Evolutionary conservation across 2,329 filamentous ascomycete genomes (phyloP).

Genomic region (Xylariales sp.): DNA sequence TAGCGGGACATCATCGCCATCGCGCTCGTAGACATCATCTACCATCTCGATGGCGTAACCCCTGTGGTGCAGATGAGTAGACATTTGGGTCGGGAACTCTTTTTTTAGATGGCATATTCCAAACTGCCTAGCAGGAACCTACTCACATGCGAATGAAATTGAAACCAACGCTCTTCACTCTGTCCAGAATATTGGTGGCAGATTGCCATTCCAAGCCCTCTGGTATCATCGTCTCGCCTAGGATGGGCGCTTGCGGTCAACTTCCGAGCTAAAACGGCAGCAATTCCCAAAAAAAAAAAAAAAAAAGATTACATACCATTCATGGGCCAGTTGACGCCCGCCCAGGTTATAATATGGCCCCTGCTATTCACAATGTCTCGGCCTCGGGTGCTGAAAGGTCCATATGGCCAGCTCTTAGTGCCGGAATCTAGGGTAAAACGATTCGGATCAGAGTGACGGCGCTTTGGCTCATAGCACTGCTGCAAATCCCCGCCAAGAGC

Average conservation of each 20-base stretch:
- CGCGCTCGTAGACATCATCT: slow-evolving; percentile 37
- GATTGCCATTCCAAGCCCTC: slow-evolving; percentile 52
- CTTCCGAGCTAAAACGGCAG: too few relatives aligned
- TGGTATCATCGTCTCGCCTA: slow-evolving; percentile 49
- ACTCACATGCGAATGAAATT: slow-evolving; percentile 48
- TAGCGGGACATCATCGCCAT: slow-evolving; percentile 33
- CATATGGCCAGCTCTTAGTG: slow-evolving; percentile 28
- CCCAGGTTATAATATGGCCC: slow-evolving; percentile 30
- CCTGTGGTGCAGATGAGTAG: slow-evolving; percentile 11
- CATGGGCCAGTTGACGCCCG: slow-evolving; percentile 32
- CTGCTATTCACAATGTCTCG: slow-evolving; percentile 32
- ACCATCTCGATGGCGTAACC: slow-evolving; percentile 54
- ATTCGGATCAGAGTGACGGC: neutral
- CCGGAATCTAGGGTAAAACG: neutral
- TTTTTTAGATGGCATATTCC: slow-evolving; percentile 4
- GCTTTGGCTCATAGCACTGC: neutral
- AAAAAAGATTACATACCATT: slow-evolving; percentile 18
- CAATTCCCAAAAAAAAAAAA: neutral
- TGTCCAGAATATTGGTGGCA: slow-evolving; percentile 41
- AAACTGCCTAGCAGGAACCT: neutral
- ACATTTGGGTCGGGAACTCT: too few relatives aligned
- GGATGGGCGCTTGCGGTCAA: neutral
- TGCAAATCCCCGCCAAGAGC: slow-evolving; percentile 1
- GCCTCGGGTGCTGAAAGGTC: slow-evolving; percentile 31
- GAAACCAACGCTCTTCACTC: slow-evolving; percentile 45